Percentiles rank a stretch among this genome's conserved stretches.
Conservation (phyloP, 768 basidiomycete species). For the Pleurotus ostreatus region DNA sequence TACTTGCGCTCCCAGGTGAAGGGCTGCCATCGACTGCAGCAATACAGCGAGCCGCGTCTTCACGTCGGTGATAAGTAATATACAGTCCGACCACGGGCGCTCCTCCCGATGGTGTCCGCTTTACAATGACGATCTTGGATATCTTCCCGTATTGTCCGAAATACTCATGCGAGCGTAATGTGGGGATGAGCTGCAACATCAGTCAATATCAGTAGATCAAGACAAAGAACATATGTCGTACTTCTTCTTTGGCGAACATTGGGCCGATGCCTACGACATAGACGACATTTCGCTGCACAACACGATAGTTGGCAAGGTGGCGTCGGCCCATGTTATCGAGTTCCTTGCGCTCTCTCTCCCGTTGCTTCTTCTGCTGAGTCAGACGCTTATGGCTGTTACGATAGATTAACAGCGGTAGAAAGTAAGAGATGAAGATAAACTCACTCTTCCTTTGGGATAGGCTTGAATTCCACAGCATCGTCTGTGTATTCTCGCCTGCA, state of each 20-base stretch:
- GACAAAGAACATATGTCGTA: slow-evolving; percentile 29
- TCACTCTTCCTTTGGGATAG: slow-evolving; percentile 93
- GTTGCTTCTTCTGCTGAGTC: slow-evolving; percentile 90
- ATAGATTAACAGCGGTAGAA: slow-evolving; percentile 1
- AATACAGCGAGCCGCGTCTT: slow-evolving; percentile 93
- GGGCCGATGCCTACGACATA: slow-evolving; percentile 96
- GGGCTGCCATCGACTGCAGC: slow-evolving; percentile 88
- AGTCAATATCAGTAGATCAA: slow-evolving; percentile 12
- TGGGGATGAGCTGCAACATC: slow-evolving; percentile 70
- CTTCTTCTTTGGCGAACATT: slow-evolving; percentile 94
- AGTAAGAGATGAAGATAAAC: slow-evolving; percentile 30
- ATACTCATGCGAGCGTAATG: slow-evolving; percentile 91
- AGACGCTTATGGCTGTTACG: slow-evolving; percentile 82
- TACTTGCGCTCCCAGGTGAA: slow-evolving; percentile 81
- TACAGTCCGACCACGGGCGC: slow-evolving; percentile 87
- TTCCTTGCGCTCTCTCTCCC: slow-evolving; percentile 94
- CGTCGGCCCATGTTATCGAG: slow-evolving; percentile 81
- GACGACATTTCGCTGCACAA: slow-evolving; percentile 95
- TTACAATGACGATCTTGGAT: slow-evolving; percentile 88
- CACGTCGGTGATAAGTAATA: slow-evolving; percentile 90
- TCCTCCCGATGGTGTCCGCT: slow-evolving; percentile 74
- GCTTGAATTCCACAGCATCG: slow-evolving; percentile 90
- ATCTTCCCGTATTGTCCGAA: slow-evolving; percentile 99
- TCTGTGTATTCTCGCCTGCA: slow-evolving; percentile 92
- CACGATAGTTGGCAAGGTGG: slow-evolving; percentile 87